phyloP scores from a whole-genome alignment of 108 stramenopile species.

The Skeletonema marinoi region DNA sequence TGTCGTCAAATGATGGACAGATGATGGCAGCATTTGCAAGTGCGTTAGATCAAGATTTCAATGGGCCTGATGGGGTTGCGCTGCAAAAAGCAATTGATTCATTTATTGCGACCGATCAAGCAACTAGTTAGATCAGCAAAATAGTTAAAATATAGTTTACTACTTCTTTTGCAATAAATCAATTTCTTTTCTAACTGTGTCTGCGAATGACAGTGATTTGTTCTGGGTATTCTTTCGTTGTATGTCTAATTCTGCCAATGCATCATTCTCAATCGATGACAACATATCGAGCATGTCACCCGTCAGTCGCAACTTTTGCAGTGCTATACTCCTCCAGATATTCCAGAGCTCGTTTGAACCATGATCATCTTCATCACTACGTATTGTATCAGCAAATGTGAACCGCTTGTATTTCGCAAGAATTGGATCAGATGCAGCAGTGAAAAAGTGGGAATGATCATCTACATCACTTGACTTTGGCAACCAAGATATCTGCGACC shows the following conservation, averaged over 20 bases:
- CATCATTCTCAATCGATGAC: conserved; percentile 5
- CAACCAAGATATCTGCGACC: conserved; percentile 28
- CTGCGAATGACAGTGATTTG: conserved; percentile 2
- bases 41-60: conserved; percentile 78
- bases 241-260: neutral
- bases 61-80: conserved; percentile 68
- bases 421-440: conserved; percentile 15
- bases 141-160: conserved; percentile 1
- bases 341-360: conserved; percentile 15
- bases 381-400: conserved; percentile 4
- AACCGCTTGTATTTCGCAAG: conserved; percentile 18
- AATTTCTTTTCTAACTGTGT: neutral
- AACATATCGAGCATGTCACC: neutral
- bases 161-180: neutral
- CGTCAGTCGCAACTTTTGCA: neutral
- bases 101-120: conserved; percentile 62
- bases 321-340: conserved; percentile 1
- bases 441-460: conserved; percentile 7
- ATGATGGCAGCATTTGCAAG: conserved; percentile 80
- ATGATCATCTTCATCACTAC: conserved; percentile 5
- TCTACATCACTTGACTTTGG: neutral
- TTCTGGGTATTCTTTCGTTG: neutral
- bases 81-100: conserved; percentile 59
- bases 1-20: conserved; percentile 74
- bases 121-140: conserved; percentile 5